Conservation (phyloP, 1,284 basidiomycete species). For the Ustilago curta region DNA sequence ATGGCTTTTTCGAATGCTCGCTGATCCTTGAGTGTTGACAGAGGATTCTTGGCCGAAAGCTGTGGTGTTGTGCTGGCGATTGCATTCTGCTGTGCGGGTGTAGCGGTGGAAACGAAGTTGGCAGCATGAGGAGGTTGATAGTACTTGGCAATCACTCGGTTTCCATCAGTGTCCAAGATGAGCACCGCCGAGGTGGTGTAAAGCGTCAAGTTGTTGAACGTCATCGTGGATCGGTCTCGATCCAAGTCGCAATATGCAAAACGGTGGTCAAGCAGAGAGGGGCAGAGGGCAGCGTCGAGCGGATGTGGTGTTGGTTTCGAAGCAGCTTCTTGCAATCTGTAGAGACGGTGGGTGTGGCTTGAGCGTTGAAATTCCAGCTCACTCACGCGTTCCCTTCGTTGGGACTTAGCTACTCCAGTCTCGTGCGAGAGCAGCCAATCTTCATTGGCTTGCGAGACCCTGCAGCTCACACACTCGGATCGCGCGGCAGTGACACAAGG, state of each 20-base stretch:
- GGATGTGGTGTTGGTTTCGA: conserved; percentile 21
- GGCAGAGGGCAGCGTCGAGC: neutral
- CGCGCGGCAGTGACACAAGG: neutral
- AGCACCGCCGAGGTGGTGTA: conserved; percentile 75
- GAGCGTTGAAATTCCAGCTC: conserved; percentile 16
- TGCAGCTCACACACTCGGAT: conserved; percentile 2
- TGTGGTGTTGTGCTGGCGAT: conserved; percentile 47
- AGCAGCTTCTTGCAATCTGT: neutral
- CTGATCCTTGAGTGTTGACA: conserved; percentile 87
- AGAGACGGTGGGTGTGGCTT: conserved; percentile 10
- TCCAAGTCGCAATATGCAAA: neutral
- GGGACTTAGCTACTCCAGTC: neutral
- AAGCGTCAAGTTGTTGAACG: conserved; percentile 64
- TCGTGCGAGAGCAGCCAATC: neutral
- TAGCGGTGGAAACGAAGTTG: conserved; percentile 36
- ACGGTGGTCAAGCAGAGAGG: neutral
- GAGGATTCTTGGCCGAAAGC: conserved; percentile 72
- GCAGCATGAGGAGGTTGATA: conserved; percentile 80
- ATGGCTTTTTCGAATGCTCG: conserved; percentile 93
- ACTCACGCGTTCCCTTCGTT: conserved; percentile 2
- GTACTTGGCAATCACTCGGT: conserved; percentile 95
- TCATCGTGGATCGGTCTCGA: conserved; percentile 28
- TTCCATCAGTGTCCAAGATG: conserved; percentile 91
- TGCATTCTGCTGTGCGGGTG: conserved; percentile 56
- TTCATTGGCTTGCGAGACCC: conserved; percentile 3